phyloP scores from a whole-genome alignment of 441 rosid genomes.

The Populus tomentosa region DNA sequence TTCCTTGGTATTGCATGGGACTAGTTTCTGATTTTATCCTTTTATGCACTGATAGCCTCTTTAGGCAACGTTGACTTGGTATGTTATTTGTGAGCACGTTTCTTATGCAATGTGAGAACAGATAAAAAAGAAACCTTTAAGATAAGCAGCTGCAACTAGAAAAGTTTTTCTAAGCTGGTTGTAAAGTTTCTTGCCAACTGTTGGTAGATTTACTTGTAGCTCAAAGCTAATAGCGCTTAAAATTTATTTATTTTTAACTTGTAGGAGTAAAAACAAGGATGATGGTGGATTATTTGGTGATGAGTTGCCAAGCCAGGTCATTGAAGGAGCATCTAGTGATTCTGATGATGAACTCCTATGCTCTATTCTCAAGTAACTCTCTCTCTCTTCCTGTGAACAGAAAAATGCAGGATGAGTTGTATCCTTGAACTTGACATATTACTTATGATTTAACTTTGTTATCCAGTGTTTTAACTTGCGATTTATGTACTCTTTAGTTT shows the following conservation, averaged over 20 bases:
- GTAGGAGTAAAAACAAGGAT: conserved; percentile 29
- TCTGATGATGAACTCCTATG: conserved; percentile 23
- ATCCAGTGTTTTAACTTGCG: not conserved
- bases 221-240: not conserved
- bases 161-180: not conserved
- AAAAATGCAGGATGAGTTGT: not conserved
- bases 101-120: not conserved
- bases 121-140: not conserved
- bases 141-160: not conserved
- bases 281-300: not conserved
- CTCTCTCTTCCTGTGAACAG: not conserved
- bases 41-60: not conserved
- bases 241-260: conserved; percentile 3
- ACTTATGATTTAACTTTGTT: not conserved
- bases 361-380: conserved; percentile 13
- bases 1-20: not conserved
- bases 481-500: not conserved
- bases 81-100: not conserved
- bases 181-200: not conserved
- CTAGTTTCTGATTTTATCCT: not conserved
- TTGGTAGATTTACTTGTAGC: not conserved
- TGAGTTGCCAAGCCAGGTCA: conserved; percentile 1
- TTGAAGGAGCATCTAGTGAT: conserved; percentile 3
- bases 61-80: not conserved
- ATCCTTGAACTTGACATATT: not conserved